These are phyloP conservation scores for Colletotrichum orchidophilum DNA, from an alignment of 2,329 filamentous ascomycete species.

Conservation along the genomic window DNA sequence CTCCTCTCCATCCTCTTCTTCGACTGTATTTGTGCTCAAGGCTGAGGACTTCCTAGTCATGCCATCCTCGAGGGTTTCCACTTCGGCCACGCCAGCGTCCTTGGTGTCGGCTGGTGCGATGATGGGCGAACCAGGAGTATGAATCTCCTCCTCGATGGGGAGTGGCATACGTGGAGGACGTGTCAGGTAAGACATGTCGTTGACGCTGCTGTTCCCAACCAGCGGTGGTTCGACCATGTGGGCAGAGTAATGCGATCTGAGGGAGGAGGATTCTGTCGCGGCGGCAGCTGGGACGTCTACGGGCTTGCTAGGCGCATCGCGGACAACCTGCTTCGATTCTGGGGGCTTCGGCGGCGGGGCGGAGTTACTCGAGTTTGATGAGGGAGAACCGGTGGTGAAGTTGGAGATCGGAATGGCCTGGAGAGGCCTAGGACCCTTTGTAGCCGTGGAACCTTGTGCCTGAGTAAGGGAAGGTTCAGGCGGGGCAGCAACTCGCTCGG, in stretches of 20 bases:
- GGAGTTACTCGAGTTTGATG: constrained; percentile 34
- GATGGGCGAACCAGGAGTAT: constrained; percentile 91
- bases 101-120: constrained; percentile 77
- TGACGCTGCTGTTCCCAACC: constrained; percentile 65
- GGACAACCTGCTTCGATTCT: constrained; percentile 37
- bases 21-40: constrained; percentile 70
- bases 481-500: constrained; percentile 65
- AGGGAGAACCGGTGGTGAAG: constrained; percentile 57
- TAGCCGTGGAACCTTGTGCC: constrained; percentile 65
- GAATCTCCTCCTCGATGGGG: constrained; percentile 90
- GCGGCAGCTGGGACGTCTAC: constrained; percentile 63
- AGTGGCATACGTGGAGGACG: constrained; percentile 90
- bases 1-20: constrained; percentile 83
- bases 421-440: constrained; percentile 56
- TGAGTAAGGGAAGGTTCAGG: constrained; percentile 71
- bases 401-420: constrained; percentile 60
- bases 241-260: constrained; percentile 48
- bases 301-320: constrained; percentile 60
- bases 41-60: constrained; percentile 66
- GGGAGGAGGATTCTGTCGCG: constrained; percentile 45
- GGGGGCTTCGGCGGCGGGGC: constrained; percentile 35
- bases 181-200: constrained; percentile 69
- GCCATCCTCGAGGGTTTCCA: constrained; percentile 60
- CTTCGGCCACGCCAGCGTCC: constrained; percentile 60
- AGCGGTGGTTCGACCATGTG: constrained; percentile 53